These are phyloP conservation scores for Mycena alexandri DNA, from an alignment of 768 basidiomycete genomes.

Conservation along the genomic window DNA sequence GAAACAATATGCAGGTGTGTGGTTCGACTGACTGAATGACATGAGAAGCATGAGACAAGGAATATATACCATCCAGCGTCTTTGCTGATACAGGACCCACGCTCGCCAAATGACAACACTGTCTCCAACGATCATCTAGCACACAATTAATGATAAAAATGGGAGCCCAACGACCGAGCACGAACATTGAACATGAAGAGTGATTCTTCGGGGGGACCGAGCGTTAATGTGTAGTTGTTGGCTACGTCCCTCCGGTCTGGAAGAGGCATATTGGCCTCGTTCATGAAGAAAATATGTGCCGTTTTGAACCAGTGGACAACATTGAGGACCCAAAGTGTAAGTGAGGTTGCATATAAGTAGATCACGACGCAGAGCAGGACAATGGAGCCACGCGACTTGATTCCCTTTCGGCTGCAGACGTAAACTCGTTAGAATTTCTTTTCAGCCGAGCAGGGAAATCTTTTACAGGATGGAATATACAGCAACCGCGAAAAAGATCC, in stretches of 20 bases:
- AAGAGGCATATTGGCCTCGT: slow-evolving; percentile 7
- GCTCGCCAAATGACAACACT: slow-evolving; percentile 23
- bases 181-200: slow-evolving; percentile 29
- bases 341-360: slow-evolving; percentile 19
- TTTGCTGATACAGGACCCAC: not conserved
- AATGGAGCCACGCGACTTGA: slow-evolving; percentile 9
- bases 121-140: slow-evolving; percentile 19
- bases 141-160: too few relatives aligned
- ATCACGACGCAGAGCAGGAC: slow-evolving; percentile 17
- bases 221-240: accelerated
- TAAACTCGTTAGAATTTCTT: not conserved
- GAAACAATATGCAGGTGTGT: too few relatives aligned
- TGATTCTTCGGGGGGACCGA: slow-evolving; percentile 4
- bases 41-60: slow-evolving; percentile 6
- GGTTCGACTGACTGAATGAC: slow-evolving; percentile 17
- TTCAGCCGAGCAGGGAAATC: not conserved
- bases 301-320: not conserved
- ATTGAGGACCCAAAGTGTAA: slow-evolving; percentile 24
- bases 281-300: not conserved
- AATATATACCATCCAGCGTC: not conserved
- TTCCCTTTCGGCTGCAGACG: slow-evolving; percentile 12
- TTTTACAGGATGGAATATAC: slow-evolving; percentile 16
- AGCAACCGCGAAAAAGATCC: slow-evolving; percentile 14
- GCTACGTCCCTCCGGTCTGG: not conserved
- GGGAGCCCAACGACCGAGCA: not conserved